A percentile compares a stretch with the other conserved stretches of the same genome.
Evolutionary conservation across 495 filamentous ascomycete genomes (phyloP).

Genomic region (Penicillium alfredii): DNA sequence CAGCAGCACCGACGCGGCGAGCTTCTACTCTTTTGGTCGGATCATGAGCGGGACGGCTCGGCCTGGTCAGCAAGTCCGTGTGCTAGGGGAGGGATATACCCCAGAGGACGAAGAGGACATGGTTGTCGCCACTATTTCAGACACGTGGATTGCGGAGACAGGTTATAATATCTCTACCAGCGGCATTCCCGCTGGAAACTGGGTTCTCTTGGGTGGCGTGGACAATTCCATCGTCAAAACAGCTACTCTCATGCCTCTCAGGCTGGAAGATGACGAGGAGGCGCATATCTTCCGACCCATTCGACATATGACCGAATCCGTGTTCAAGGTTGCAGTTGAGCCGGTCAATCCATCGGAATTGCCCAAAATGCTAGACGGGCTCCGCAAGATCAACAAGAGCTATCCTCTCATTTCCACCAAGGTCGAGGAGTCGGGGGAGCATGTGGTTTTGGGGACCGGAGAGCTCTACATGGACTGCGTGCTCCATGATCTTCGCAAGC

Average conservation of each 20-base stretch:
- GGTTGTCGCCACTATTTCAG: constrained; percentile 78
- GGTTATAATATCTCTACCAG: constrained; percentile 86
- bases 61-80: constrained; percentile 76
- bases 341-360: constrained; percentile 97
- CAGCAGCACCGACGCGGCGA: constrained; percentile 77
- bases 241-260: constrained; percentile 83
- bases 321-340: constrained; percentile 96
- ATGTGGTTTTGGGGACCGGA: constrained; percentile 89
- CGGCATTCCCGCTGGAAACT: constrained; percentile 93
- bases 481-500: constrained; percentile 82
- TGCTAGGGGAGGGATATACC: constrained; percentile 92
- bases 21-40: constrained; percentile 82
- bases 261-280: constrained; percentile 78
- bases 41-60: constrained; percentile 90
- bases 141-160: constrained; percentile 90
- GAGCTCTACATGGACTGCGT: constrained; percentile 99
- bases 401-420: constrained; percentile 94
- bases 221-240: constrained; percentile 99
- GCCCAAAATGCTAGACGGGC: constrained; percentile 97
- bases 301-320: constrained; percentile 91
- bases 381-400: constrained; percentile 94
- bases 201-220: constrained; percentile 82
- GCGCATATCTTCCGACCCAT: constrained; percentile 92
- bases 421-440: constrained; percentile 97
- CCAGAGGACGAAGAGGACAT: constrained; percentile 98